Evolutionary conservation across 1,284 basidiomycete genomes (phyloP), one percentile per base, ranked within the genome.

Genomic region (Pterulicium gracile): DNA sequence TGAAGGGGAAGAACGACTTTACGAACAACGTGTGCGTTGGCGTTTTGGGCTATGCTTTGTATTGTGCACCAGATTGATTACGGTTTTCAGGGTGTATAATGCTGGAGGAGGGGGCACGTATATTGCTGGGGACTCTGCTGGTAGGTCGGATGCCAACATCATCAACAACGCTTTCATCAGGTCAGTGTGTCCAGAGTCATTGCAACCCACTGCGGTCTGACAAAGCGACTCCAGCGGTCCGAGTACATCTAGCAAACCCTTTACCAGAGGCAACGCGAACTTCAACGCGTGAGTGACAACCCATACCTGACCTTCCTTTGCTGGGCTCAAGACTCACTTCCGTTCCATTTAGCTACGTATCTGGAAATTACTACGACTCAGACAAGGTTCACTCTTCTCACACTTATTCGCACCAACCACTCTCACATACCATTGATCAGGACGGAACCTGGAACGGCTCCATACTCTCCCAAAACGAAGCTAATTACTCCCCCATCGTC

Each of bases 1-100:
- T 66, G 19, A 65, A 66, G 47, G 64, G 64, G 4, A 56, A 61
- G 27, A 66, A 66, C 39, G 64, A 66, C 24, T 65, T 63, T 48
- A 55, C 61, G 4, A 66, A 66, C 46, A 66, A 65, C 47, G 62
- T 64, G 32, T 61, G 62, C 51, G 27, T 58, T 50, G 10, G 3
- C n/a, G 23, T 23, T 18, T 14, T n/a, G 17, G 14, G 27, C 7
- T 39, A 15, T 17, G 15, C n/a, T 17, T 43, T 34, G n/a, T 18
- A 14, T 12, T 17, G 20, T 10, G 12, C 35, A 18, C 17, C 19
- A 15, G 7, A 19, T 27, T 23, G 5, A 17, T 42, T 24, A n/a
- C n/a, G 20, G 21, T 45, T 12, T 47, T 45, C 15, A 39, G 36
- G 58, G 61, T 64, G 19, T 65, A 64, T 42, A 65, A 64, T 47